Base-by-base conservation (phyloP, 1,139 yeast genomes). In the Sugiyamaella neomexicana region DNA sequence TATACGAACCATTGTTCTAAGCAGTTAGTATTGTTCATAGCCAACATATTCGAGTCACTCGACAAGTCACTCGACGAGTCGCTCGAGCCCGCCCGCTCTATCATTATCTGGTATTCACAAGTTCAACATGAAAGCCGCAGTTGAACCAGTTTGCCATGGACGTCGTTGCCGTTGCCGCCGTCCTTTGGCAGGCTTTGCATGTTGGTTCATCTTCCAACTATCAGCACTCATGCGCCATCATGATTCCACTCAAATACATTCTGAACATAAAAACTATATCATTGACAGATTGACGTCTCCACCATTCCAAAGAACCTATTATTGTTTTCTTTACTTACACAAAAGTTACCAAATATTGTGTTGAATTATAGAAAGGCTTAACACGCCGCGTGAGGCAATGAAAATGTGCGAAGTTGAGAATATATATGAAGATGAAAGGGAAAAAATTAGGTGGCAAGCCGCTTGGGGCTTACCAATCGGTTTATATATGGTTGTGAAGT, bases 381-480 rank as follows among this genome's bases (percentile, higher is more conserved):
- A 15, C 20, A 39, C 45, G 51, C 51, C 51, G 51, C 51, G 45
- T 47, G 51, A 47, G 51, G 51, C 51, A 47, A 46, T 15, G 13
- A 34, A 34, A 34, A 25, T 20, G 12, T n/a, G 39, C 23, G 32
- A 45, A 45, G 34, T 15, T 38, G 46, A 7, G 36, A 42, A 42
- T 12, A 15, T 12, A 15, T 15, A 6, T 3, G n/a, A 38, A 44
- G 25, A 20, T 27, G 10, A 27, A 31, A 16, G 13, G 15, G 25
- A 44, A 34, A 45, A 34, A 37, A 36, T 32, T 32, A 17, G n/a
- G 9, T 9, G 20, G 36, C 25, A 37, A 34, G 49, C 49, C 41
- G 40, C 42, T 29, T 36, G 47, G 47, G 47, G 47, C 47, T 44
- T 34, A 44, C 41, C 25, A 12, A 15, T 39, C 34, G 23, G 27